A percentile compares a stretch with the other conserved stretches of the same genome.
Evolutionary conservation across 805 yeast species (phyloP).

Genomic region (Saccharomycopsis vini): DNA sequence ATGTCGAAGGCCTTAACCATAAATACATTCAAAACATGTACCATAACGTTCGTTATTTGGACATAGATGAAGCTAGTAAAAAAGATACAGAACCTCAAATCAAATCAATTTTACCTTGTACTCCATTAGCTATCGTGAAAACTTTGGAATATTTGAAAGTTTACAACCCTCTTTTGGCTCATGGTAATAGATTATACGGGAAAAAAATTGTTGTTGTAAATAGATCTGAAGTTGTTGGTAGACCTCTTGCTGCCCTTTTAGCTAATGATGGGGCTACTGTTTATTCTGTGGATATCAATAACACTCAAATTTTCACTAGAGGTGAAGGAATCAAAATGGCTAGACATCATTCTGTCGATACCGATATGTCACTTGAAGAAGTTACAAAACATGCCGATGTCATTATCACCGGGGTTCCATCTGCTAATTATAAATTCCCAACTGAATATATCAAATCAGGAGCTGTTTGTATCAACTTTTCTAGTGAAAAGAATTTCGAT

Average conservation of each 20-base stretch:
- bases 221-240: conserved; percentile 93
- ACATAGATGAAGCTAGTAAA: conserved; percentile 40
- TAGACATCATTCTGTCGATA: conserved; percentile 73
- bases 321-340: conserved; percentile 81
- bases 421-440: conserved; percentile 76
- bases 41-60: conserved; percentile 83
- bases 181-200: conserved; percentile 90
- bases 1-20: conserved; percentile 92
- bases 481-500: conserved; percentile 80
- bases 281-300: conserved; percentile 80
- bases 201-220: conserved; percentile 86
- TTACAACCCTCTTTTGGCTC: conserved; percentile 70
- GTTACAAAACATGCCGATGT: conserved; percentile 77
- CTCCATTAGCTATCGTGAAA: conserved; percentile 92
- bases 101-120: conserved; percentile 91
- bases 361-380: conserved; percentile 44
- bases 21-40: conserved; percentile 88
- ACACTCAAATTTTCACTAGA: conserved; percentile 84
- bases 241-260: conserved; percentile 89
- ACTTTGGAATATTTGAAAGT: conserved; percentile 83
- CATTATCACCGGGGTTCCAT: conserved; percentile 92
- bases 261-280: conserved; percentile 98
- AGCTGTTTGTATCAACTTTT: conserved; percentile 82
- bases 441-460: conserved; percentile 74
- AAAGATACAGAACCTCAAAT: conserved; percentile 26